Evolutionary conservation across 192 early-diverging fungal genomes (phyloP).

Genomic region (Neocallimastix lanati): DNA sequence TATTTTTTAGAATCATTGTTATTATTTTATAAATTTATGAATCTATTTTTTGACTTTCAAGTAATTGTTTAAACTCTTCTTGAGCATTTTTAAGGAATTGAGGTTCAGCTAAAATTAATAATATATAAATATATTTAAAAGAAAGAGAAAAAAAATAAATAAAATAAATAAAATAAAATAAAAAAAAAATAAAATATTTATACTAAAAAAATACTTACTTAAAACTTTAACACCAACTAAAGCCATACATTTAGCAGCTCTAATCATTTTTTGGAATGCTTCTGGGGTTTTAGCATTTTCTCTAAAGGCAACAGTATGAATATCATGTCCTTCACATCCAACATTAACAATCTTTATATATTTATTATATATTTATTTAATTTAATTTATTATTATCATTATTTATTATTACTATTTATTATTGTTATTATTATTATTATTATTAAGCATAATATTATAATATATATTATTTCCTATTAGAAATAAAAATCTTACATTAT

Average conservation of each 20-base stretch:
- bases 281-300: conserved; percentile 25
- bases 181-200: too few relatives aligned
- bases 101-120: background rate
- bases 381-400: too few relatives aligned
- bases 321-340: conserved; percentile 11
- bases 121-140: too few relatives aligned
- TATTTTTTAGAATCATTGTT: too few relatives aligned
- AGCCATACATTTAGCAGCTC: conserved; percentile 30
- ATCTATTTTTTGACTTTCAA: background rate
- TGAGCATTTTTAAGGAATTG: background rate
- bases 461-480: background rate
- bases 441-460: too few relatives aligned
- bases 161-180: too few relatives aligned
- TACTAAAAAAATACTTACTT: conserved; percentile 22
- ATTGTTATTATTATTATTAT: too few relatives aligned
- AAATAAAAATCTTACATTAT: conserved; percentile 7
- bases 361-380: too few relatives aligned
- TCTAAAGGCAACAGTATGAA: conserved; percentile 47
- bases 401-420: too few relatives aligned
- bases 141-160: too few relatives aligned
- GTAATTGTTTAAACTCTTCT: background rate
- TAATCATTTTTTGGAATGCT: conserved; percentile 36
- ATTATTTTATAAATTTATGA: too few relatives aligned
- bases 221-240: conserved; percentile 22
- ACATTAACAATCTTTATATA: too few relatives aligned